phyloP scores from a whole-genome alignment of 2,329 filamentous ascomycete species.

The Macrophomina tecta region DNA sequence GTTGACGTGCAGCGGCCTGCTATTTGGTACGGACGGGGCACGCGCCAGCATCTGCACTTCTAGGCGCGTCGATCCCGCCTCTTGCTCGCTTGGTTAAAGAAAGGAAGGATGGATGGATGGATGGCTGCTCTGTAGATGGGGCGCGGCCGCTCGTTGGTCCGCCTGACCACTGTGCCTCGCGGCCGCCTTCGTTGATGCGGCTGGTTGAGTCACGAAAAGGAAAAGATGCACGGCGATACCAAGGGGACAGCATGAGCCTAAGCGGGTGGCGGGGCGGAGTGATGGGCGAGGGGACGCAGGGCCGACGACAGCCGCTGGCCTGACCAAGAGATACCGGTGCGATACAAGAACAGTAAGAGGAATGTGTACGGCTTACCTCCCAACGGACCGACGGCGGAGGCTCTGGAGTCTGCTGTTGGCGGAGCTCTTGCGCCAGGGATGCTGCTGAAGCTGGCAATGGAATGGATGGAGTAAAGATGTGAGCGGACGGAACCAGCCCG shows the following conservation, averaged over 20 bases:
- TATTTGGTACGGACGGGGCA: background rate
- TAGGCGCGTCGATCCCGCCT: background rate
- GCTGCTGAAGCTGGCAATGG: background rate
- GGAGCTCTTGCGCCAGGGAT: background rate
- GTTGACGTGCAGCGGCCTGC: background rate
- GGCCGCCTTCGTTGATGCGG: slow-evolving; percentile 1
- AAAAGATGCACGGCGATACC: background rate
- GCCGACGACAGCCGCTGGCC: slow-evolving; percentile 9
- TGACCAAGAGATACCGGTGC: background rate
- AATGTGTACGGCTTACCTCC: background rate
- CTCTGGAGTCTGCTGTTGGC: background rate
- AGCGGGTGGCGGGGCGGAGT: background rate
- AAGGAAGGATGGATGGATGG: background rate
- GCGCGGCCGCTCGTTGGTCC: slow-evolving; percentile 6
- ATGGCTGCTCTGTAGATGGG: background rate
- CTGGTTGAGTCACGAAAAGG: slow-evolving; percentile 4
- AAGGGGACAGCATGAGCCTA: background rate
- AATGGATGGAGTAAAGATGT: background rate
- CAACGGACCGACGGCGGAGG: background rate
- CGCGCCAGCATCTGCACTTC: background rate
- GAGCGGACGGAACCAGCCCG: background rate
- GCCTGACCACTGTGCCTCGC: slow-evolving; percentile 2
- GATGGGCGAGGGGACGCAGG: background rate
- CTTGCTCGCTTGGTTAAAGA: slow-evolving; percentile 13
- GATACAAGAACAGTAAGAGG: background rate